Conservation (phyloP, 805 yeast genomes). For the Metschnikowia continentalis region DNA sequence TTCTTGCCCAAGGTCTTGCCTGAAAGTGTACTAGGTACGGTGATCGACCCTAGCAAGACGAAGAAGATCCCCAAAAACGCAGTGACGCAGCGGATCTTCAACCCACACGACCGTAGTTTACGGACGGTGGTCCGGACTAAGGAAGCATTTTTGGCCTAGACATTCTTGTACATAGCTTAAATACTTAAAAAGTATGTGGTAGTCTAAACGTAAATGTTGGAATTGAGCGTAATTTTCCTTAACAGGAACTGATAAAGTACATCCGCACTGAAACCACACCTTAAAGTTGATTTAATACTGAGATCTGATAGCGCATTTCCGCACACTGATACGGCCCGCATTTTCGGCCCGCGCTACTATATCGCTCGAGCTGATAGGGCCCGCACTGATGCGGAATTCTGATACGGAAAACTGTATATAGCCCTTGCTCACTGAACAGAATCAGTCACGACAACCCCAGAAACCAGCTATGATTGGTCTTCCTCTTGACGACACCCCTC, state of each 20-base stretch:
- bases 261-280: no score
- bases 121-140: slow-evolving; percentile 53
- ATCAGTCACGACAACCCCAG: no score
- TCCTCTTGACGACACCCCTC: slow-evolving; percentile 13
- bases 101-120: slow-evolving; percentile 49
- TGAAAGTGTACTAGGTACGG: slow-evolving; percentile 40
- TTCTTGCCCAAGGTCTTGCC: slow-evolving; percentile 59
- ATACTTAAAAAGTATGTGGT: no score
- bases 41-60: slow-evolving; percentile 31
- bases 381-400: not conserved
- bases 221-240: no score
- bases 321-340: no score
- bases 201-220: no score
- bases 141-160: slow-evolving; percentile 38
- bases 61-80: slow-evolving; percentile 46
- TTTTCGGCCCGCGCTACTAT: no score
- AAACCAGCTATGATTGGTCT: slow-evolving; percentile 14
- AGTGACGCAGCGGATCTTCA: slow-evolving; percentile 54
- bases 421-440: not conserved
- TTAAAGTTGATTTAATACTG: not conserved
- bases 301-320: not conserved
- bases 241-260: no score
- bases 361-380: no score
- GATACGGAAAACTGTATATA: not conserved
- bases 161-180: slow-evolving; percentile 11